Base-by-base conservation (phyloP, 495 filamentous ascomycete species). In the Hyaloscypha bicolor region DNA sequence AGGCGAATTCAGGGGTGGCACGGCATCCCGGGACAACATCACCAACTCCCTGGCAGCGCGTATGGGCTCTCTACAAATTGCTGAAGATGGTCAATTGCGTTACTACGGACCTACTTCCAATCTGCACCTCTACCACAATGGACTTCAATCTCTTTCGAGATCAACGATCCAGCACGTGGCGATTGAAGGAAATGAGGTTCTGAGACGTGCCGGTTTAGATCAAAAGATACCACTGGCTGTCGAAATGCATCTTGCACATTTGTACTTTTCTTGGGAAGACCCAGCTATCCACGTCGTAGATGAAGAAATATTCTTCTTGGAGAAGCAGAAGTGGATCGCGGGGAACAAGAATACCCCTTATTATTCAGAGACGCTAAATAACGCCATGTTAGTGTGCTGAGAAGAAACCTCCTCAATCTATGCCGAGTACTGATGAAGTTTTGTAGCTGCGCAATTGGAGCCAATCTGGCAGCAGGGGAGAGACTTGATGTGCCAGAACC, bases 231-330 rank as follows among this genome's bases (percentile, higher is more conserved):
- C 80, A 51, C 74, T 76, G 32, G 74, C 65, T n/a, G 55, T 83
- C 48, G 81, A 84, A 33, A 74, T 81, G 35, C 82, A 84, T 67
- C 75, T 85, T 1, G 72, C 80, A 14, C 76, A 83, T 63, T 76
- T 85, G 0, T 85, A 81, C 62, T 84, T 85, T 58, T 79, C 80
- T 1, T 85, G 83, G 83, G 77, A 85, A 68, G 82, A 84, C 33
- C 76, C 81, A 12, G 80, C 78, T 66, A 76, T 81, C 16, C 82
- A 83, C 58, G 77, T 83, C 6, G 81, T 85, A 6, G 79, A 85
- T 61, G 78, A 79, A 25, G 78, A 80, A 60, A 83, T 83, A 79
- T 84, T 75, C 55, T 74, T 79, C 37, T 77, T 79, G 61, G 71
- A 72, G 33, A 68, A 68, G 56, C 37, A 55, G 21, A 57, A 66